These are phyloP conservation scores for Thuja plicata DNA, from an alignment of 83 land plant genomes.

Conservation along the genomic window DNA sequence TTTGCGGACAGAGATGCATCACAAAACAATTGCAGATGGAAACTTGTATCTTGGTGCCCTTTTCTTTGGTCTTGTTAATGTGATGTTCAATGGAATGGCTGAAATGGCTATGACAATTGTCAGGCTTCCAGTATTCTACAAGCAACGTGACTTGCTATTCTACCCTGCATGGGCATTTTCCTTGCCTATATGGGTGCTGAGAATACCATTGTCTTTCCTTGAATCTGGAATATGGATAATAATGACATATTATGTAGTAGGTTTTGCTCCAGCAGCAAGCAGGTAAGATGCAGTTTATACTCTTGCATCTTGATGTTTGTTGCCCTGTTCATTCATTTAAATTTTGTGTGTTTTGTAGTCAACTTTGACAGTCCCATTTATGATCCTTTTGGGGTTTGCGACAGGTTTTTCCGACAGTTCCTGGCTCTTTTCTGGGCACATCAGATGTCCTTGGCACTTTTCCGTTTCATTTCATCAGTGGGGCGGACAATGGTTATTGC, in stretches of 20 bases:
- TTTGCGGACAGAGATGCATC: conserved; percentile 37
- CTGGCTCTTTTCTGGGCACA: conserved; percentile 24
- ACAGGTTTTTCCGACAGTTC: conserved; percentile 38
- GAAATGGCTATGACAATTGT: conserved; percentile 18
- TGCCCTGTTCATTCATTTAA: neutral
- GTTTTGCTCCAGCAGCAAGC: conserved; percentile 42
- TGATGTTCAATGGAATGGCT: conserved; percentile 38
- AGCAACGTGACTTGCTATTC: conserved; percentile 52
- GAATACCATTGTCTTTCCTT: conserved; percentile 43
- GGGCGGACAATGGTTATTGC: conserved; percentile 33
- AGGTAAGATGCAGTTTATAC: conserved; percentile 23
- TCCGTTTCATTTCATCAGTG: conserved; percentile 33
- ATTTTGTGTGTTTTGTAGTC: neutral
- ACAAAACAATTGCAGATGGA: conserved; percentile 33
- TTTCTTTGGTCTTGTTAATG: conserved; percentile 31
- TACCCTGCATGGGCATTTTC: conserved; percentile 55
- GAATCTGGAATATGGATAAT: conserved; percentile 47
- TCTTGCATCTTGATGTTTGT: neutral
- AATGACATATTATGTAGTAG: conserved; percentile 46
- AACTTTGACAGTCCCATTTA: neutral
- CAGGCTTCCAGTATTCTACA: conserved; percentile 53
- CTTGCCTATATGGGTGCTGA: conserved; percentile 38
- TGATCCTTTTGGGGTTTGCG: neutral
- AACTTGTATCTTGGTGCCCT: conserved; percentile 37
- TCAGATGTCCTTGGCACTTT: conserved; percentile 31